These are phyloP conservation scores for Chrysanthemum seticuspe DNA, from an alignment of 129 eudicot species.

Conservation along the genomic window DNA sequence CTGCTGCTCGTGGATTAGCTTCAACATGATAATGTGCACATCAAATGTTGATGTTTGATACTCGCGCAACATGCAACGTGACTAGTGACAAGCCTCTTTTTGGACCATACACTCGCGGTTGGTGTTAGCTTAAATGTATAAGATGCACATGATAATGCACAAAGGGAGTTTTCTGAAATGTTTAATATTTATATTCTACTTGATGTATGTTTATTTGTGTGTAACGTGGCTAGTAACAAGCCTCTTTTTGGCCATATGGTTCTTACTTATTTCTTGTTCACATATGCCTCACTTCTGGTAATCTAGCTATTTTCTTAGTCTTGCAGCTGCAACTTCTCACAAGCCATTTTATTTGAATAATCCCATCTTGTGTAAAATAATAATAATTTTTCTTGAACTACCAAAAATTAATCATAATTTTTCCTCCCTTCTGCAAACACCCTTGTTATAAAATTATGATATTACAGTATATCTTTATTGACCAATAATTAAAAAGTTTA, in stretches of 20 bases:
- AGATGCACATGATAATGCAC: slow-evolving; percentile 17
- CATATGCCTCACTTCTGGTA: not conserved
- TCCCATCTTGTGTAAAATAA: no score
- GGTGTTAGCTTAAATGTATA: not conserved
- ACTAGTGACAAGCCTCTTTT: no score
- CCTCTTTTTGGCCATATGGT: not conserved
- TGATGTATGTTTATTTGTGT: slow-evolving; percentile 8
- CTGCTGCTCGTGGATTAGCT: slow-evolving; percentile 7
- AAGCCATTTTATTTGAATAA: no score
- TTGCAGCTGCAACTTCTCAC: not conserved
- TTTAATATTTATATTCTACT: not conserved
- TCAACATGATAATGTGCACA: slow-evolving; percentile 3
- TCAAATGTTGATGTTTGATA: not conserved
- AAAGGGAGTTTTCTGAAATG: not conserved
- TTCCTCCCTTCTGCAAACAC: no score
- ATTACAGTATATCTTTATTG: no score
- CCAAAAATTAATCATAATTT: not conserved
- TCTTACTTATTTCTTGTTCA: not conserved
- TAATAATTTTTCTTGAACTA: no score
- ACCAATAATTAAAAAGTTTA: not conserved
- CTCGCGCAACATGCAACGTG: slow-evolving; percentile 7
- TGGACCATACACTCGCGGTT: no score
- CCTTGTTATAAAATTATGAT: no score
- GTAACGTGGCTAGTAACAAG: not conserved
- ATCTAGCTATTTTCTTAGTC: not conserved